Evolutionary conservation across 2,329 filamentous ascomycete genomes (phyloP), one percentile per base, ranked within the genome.

Genomic region (Claviceps sp.): DNA sequence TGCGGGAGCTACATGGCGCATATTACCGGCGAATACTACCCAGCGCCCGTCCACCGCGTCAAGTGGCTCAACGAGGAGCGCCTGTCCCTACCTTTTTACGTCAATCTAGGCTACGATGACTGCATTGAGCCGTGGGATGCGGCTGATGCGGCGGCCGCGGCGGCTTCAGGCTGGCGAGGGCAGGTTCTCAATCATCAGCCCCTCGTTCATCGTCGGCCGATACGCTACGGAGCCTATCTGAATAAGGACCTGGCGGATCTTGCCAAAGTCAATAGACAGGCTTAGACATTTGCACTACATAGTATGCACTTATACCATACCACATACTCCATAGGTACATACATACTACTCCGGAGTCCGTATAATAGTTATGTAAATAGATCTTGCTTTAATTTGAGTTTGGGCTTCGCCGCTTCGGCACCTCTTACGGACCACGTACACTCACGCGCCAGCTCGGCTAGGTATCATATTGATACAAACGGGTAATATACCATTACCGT

Each of bases 1-100:
- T 52, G 47, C 18, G 53, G 53, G 16, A 52, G 47, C 53, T 54
- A 54, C 53, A 54, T 54, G 53, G 46, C 50, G n/a, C 51, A 54
- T 24, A 48, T 54, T 20, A 54, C 53, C 14, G 49, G 50, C 45
- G 42, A 53, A 20, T 53, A 53, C 47, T 54, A 54, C 44, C 53
- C 53, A 20, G 53, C 53, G 11, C 53, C 53, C 14, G 49, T 54
- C 43, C 53, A 55, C 26, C 53, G 53, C 48, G 53, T 55, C 44
- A 53, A 46, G 42, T 55, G 53, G 53, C 14, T 44, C n/a, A 55
- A 55, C 26, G 51, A 42, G 8, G 53, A 53, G 53, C 51, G 53
- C 20, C 53, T 51, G 30, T 55, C 53, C 3, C 48, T 55, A 16
- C 53, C 53, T 2, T 55, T 55, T 43, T 55, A 53, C 30, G 51